Percentiles rank a stretch among this genome's conserved stretches.
Evolutionary conservation across 257 asterid genomes (phyloP).

Genomic region (Anisodus acutangulus): DNA sequence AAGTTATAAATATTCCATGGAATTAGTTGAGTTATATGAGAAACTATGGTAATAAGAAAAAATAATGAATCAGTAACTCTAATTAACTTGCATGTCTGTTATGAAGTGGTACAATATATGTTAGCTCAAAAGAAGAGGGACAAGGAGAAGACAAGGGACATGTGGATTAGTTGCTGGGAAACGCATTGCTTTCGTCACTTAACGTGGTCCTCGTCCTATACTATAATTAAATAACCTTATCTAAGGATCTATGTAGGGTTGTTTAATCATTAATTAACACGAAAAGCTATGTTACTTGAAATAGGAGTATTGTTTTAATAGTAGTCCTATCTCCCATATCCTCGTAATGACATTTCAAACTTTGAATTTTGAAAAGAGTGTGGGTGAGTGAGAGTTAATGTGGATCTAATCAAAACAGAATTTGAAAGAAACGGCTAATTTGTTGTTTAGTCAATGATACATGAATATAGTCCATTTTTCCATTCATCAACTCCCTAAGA

Average conservation of each 20-base stretch:
- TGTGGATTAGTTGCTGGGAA: constrained; percentile 34
- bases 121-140: constrained; percentile 18
- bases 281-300: constrained; percentile 29
- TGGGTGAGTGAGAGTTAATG: neutral
- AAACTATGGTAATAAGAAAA: neutral
- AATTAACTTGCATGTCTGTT: constrained; percentile 53
- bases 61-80: constrained; percentile 44
- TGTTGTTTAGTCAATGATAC: constrained; percentile 38
- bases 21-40: neutral
- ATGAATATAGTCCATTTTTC: neutral
- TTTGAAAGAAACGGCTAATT: constrained; percentile 48
- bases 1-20: no score
- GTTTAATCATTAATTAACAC: constrained; percentile 41
- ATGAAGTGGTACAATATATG: constrained; percentile 30
- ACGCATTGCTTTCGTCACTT: constrained; percentile 52
- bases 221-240: constrained; percentile 30
- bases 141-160: constrained; percentile 35
- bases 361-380: constrained; percentile 60
- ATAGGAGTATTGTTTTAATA: neutral
- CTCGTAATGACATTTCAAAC: constrained; percentile 37
- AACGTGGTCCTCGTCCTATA: constrained; percentile 13
- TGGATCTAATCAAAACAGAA: constrained; percentile 32
- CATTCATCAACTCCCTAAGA: neutral
- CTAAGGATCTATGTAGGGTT: constrained; percentile 47
- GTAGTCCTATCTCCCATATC: neutral